Percentiles rank a stretch among this genome's conserved stretches.
phyloP scores from a whole-genome alignment of 768 basidiomycete species.

The Cantharellus anzutake region DNA sequence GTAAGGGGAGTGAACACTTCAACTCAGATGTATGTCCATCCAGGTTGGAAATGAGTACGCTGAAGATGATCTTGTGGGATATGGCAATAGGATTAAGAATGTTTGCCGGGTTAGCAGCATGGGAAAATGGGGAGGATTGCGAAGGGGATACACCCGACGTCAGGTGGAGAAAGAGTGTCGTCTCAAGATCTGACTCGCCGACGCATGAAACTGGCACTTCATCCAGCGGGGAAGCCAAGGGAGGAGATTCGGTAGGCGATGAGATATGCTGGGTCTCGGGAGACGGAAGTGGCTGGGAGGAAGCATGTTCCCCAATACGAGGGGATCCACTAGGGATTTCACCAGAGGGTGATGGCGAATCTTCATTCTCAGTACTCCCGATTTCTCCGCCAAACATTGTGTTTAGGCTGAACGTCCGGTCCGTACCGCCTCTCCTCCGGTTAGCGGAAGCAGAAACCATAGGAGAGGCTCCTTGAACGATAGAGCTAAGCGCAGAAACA shows the following conservation, averaged over 20 bases:
- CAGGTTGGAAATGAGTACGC: conserved; percentile 30
- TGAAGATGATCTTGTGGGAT: conserved; percentile 46
- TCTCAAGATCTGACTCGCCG: conserved; percentile 26
- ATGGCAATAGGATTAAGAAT: conserved; percentile 50
- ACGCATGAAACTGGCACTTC: not conserved
- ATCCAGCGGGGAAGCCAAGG: not conserved
- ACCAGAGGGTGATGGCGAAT: too few relatives aligned
- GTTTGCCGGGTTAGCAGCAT: not conserved
- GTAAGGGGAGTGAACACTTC: conserved; percentile 81
- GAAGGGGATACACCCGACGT: conserved; percentile 48
- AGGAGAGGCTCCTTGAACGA: too few relatives aligned
- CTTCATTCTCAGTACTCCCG: too few relatives aligned
- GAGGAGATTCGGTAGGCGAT: not conserved
- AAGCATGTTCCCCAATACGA: too few relatives aligned
- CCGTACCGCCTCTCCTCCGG: too few relatives aligned
- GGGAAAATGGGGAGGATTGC: conserved; percentile 22
- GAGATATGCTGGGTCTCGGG: too few relatives aligned
- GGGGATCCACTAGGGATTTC: too few relatives aligned
- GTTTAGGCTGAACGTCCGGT: too few relatives aligned
- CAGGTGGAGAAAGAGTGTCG: conserved; percentile 38
- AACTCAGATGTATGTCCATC: conserved; percentile 90
- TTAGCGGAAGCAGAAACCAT: too few relatives aligned
- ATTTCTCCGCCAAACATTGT: too few relatives aligned
- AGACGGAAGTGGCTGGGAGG: too few relatives aligned
- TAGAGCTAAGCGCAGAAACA: too few relatives aligned